A percentile compares a stretch with the other conserved stretches of the same genome.
Evolutionary conservation across 139 green algal species (phyloP).

Genomic region (Spirogloea muscicola): DNA sequence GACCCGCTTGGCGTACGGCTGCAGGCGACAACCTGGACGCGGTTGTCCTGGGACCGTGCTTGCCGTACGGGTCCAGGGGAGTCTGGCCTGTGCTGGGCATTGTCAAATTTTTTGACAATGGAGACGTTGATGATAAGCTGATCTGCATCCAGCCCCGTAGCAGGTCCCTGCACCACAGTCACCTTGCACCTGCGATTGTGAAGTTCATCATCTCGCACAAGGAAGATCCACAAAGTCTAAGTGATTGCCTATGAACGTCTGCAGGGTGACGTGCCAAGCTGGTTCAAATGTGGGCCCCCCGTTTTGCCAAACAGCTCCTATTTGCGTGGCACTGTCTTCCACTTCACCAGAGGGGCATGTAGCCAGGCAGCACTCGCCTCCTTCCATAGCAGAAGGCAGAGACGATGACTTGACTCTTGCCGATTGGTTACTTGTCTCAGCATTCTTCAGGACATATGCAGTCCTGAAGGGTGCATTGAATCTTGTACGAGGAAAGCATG

Average conservation of each 20-base stretch:
- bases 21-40: slow-evolving; percentile 36
- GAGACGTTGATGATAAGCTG: slow-evolving; percentile 34
- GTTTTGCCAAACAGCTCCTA: not conserved
- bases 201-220: not conserved
- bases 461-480: slow-evolving; percentile 24
- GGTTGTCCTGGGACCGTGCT: slow-evolving; percentile 11
- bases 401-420: slow-evolving; percentile 14
- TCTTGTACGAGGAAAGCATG: slow-evolving; percentile 4
- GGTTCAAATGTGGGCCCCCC: not conserved
- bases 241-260: too few species aligned
- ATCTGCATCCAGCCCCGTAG: slow-evolving; percentile 9
- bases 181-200: not conserved
- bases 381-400: not conserved
- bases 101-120: slow-evolving; percentile 26
- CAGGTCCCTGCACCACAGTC: not conserved
- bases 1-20: too few species aligned
- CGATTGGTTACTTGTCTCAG: slow-evolving; percentile 14
- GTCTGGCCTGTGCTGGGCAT: slow-evolving; percentile 29
- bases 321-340: not conserved
- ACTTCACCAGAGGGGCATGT: not conserved
- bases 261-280: not conserved
- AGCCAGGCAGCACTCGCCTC: not conserved
- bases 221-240: not conserved
- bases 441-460: slow-evolving; percentile 25
- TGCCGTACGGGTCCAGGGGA: slow-evolving; percentile 35